These are phyloP conservation scores for Bacidia gigantensis DNA, from an alignment of 495 filamentous ascomycete species.

Conservation along the genomic window DNA sequence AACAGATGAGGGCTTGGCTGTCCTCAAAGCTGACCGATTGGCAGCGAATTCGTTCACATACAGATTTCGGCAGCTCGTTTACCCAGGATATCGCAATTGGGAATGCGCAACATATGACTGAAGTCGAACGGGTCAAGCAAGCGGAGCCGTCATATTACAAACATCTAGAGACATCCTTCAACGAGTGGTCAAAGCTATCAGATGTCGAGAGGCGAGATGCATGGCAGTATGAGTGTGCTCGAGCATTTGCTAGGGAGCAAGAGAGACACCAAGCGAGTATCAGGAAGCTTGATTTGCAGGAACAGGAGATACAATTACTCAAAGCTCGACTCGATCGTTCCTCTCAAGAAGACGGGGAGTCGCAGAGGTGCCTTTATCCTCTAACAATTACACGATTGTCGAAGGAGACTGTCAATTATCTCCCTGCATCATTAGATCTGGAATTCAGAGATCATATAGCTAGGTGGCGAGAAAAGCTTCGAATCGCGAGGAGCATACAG, in stretches of 20 bases:
- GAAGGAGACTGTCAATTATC: conserved; percentile 26
- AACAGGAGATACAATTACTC: conserved; percentile 61
- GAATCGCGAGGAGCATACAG: conserved; percentile 17
- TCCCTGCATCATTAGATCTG: conserved; percentile 28
- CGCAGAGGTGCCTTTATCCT: conserved; percentile 53
- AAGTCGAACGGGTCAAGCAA: conserved; percentile 45
- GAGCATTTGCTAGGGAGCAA: conserved; percentile 53
- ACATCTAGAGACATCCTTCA: conserved; percentile 57
- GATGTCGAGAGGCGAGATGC: conserved; percentile 42
- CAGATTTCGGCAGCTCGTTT: conserved; percentile 10
- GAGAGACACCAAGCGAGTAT: conserved; percentile 51
- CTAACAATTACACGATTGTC: conserved; percentile 49
- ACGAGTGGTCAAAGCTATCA: conserved; percentile 52
- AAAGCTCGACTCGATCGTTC: conserved; percentile 55
- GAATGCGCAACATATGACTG: conserved; percentile 30
- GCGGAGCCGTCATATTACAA: conserved; percentile 31
- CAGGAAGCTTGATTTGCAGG: conserved; percentile 43
- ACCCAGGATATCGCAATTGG: conserved; percentile 17
- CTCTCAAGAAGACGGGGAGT: conserved; percentile 51
- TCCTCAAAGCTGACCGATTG: conserved; percentile 50
- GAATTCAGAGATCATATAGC: conserved; percentile 42
- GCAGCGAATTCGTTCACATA: conserved; percentile 23
- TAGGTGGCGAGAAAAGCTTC: conserved; percentile 43
- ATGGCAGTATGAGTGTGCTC: conserved; percentile 69
- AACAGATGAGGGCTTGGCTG: conserved; percentile 53